Base-by-base conservation (phyloP, 2,329 filamentous ascomycete species). In the Microsporum canis region DNA sequence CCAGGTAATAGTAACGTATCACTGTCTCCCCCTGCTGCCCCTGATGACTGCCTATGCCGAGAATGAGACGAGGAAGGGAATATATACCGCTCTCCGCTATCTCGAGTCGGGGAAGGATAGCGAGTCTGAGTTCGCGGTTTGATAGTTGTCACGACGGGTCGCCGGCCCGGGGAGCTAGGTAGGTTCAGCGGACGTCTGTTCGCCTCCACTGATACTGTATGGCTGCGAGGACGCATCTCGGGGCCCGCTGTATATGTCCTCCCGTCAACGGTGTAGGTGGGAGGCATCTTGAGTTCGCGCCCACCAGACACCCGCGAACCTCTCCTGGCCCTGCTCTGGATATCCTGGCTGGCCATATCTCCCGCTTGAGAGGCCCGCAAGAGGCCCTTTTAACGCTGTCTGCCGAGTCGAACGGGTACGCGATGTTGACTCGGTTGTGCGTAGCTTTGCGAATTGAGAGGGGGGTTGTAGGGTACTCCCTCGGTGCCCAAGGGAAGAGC, bases 11-110 rank as follows among this genome's bases (percentile, higher is more conserved):
- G 6, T 27, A 33, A 12, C 49, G 49, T 53, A 34, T 53, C 55
- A 14, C 23, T 23, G 23, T 57, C 38, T 39, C 36, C 55, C 6
- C 36, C 36, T 14, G 10, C 17, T 6, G 55, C 4, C 12, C 55
- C 55, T 5, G 34, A 14, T 3, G 31, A 2, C 27, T 33, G 47
- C 5, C 27, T 57, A 31, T 55, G 29, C 51, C 51, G 51, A 23
- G 51, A n/a, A 45, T 65, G 66, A 17, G 66, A 68, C 33, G 69
- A 68, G 1, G 69, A 67, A 7, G 75, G 71, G 17, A 68, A 57
- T 34, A 75, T 61, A 53, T 75, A 72, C 12, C 71, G 73, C 6
- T 72, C 71, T 0, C 71, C 66, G 34, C 69, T 69, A n/a, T 66
- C 65, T 14, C 63, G 63, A 4, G 63, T 38, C 59, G 69, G 65